phyloP scores from a whole-genome alignment of 169 alveolate species.

The Eimeria sp. region DNA sequence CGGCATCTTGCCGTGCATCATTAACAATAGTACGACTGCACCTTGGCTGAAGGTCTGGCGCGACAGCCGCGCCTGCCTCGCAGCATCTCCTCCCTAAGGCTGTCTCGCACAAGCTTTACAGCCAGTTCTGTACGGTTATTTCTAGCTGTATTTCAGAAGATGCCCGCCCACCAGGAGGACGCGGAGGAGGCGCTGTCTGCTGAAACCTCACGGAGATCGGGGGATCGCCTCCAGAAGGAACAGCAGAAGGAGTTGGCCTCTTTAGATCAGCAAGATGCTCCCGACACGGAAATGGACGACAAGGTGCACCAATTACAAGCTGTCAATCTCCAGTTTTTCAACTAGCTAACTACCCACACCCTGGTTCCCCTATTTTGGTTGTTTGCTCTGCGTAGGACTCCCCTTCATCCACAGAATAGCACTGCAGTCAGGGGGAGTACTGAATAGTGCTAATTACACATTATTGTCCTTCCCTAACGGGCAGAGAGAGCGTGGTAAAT shows the following conservation, averaged over 20 bases:
- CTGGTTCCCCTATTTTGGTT: neutral
- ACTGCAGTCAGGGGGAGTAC: neutral
- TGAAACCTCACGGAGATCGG: conserved; percentile 34
- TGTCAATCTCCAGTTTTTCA: too few relatives aligned
- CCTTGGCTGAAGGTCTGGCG: neutral
- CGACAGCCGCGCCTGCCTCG: neutral
- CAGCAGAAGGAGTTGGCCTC: conserved; percentile 66
- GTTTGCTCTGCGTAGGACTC: neutral
- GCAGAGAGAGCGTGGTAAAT: neutral
- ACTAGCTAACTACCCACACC: too few relatives aligned
- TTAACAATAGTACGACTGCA: neutral
- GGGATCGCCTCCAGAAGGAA: conserved; percentile 66
- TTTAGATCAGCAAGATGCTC: conserved; percentile 44
- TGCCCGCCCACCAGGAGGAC: conserved; percentile 50
- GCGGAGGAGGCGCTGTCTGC: conserved; percentile 4
- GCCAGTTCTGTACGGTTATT: neutral
- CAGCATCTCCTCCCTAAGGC: neutral
- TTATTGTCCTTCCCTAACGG: neutral
- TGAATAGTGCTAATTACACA: neutral
- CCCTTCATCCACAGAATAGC: neutral
- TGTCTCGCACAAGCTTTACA: neutral
- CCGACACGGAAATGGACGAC: conserved; percentile 68
- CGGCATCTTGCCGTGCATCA: neutral
- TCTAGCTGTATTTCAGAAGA: neutral
- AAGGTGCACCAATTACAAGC: neutral